Conservation (phyloP, 768 basidiomycete genomes). For the Pseudohyphozyma bogoriensis region DNA sequence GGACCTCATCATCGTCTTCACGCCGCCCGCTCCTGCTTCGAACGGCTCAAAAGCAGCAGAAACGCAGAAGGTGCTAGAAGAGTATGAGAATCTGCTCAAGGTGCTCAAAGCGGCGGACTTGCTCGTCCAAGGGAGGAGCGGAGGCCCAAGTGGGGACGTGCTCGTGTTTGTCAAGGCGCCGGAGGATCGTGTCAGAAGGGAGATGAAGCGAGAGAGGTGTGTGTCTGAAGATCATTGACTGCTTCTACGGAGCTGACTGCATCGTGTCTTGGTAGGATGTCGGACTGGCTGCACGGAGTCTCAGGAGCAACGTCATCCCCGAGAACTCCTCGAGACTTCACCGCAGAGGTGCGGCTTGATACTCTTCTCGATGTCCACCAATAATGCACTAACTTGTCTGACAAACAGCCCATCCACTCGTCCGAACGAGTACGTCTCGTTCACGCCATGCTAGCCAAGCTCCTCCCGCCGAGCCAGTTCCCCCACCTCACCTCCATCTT, state of each 20-base stretch:
- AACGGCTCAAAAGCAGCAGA: conserved; percentile 40
- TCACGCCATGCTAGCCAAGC: conserved; percentile 53
- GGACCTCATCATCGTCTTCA: conserved; percentile 25
- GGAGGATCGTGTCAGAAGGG: conserved; percentile 49
- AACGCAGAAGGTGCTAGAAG: conserved; percentile 54
- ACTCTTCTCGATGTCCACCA: too few species aligned
- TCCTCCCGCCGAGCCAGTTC: conserved; percentile 43
- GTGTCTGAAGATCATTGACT: neutral
- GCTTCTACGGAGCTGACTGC: neutral
- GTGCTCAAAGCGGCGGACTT: conserved; percentile 56
- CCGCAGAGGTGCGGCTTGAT: too few species aligned
- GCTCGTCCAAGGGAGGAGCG: conserved; percentile 61
- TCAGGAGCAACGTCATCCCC: conserved; percentile 41
- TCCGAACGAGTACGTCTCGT: conserved; percentile 75
- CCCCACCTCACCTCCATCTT: conserved; percentile 69
- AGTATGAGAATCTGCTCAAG: conserved; percentile 57
- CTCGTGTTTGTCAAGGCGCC: conserved; percentile 68
- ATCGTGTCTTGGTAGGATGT: conserved; percentile 42
- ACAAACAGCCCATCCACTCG: conserved; percentile 49
- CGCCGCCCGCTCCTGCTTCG: neutral
- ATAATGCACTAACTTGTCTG: too few species aligned
- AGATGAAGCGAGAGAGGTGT: conserved; percentile 37
- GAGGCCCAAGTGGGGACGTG: conserved; percentile 54
- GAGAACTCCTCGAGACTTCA: conserved; percentile 44
- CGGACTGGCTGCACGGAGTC: conserved; percentile 66